Conservation (phyloP, 306 rosid genomes). For the Dryas alaskensis region DNA sequence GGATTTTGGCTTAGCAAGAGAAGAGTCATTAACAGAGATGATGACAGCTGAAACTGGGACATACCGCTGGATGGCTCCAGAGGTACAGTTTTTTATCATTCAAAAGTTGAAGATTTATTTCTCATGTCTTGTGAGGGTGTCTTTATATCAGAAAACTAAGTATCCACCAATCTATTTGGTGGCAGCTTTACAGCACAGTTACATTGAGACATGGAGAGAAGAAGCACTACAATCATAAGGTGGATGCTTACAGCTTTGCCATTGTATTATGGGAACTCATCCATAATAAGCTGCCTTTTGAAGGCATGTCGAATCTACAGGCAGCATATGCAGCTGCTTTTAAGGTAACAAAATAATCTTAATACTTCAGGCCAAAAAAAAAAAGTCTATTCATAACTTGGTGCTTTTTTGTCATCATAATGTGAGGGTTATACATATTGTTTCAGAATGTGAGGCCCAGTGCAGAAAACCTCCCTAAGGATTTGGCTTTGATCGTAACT, state of each 20-base stretch:
- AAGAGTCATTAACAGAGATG: slow-evolving; percentile 92
- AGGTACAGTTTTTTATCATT: slow-evolving; percentile 43
- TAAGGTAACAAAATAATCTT: slow-evolving; percentile 46
- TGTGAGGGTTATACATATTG: background rate
- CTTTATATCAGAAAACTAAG: slow-evolving; percentile 23
- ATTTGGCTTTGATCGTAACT: slow-evolving; percentile 66
- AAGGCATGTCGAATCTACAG: slow-evolving; percentile 98
- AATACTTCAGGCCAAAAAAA: too few species aligned
- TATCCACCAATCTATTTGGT: slow-evolving; percentile 26
- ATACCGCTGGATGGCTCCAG: slow-evolving; percentile 98
- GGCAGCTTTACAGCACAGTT: slow-evolving; percentile 92
- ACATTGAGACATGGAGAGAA: slow-evolving; percentile 94
- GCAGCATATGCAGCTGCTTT: slow-evolving; percentile 99
- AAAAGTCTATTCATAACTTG: background rate
- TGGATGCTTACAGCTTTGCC: slow-evolving; percentile 95
- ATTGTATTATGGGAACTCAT: slow-evolving; percentile 95
- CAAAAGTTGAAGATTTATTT: slow-evolving; percentile 11
- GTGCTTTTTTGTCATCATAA: background rate
- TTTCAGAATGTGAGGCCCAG: slow-evolving; percentile 84
- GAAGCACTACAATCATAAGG: slow-evolving; percentile 93
- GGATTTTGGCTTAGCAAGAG: slow-evolving; percentile 95
- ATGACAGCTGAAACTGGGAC: slow-evolving; percentile 99
- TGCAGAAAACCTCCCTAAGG: slow-evolving; percentile 78
- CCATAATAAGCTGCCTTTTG: slow-evolving; percentile 83
- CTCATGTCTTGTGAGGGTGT: background rate